phyloP scores from a whole-genome alignment of 768 basidiomycete species.

The Suillus clintonianus region DNA sequence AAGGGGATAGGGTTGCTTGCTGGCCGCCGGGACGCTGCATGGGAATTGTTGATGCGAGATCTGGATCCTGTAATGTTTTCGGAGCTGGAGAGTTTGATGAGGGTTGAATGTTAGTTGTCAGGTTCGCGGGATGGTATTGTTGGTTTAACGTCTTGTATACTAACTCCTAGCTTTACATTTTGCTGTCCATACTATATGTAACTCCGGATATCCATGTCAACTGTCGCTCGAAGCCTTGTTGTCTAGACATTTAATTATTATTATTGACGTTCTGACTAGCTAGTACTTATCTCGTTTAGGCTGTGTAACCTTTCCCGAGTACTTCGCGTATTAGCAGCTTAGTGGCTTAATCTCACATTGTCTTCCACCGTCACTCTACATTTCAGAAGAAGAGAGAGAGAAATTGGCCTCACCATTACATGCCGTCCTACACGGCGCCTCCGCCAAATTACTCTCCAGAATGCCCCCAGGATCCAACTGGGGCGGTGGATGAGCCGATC shows the following conservation, averaged over 20 bases:
- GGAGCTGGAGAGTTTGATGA: conserved; percentile 77
- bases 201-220: not conserved
- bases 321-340: not conserved
- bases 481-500: conserved; percentile 13
- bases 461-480: conserved; percentile 29
- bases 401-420: conserved; percentile 7
- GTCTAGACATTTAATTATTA: not conserved
- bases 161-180: not conserved
- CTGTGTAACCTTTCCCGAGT: not conserved
- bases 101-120: conserved; percentile 51
- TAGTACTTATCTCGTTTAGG: not conserved
- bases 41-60: conserved; percentile 74
- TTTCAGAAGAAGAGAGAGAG: not conserved
- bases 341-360: too few relatives aligned
- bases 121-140: not conserved
- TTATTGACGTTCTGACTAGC: not conserved
- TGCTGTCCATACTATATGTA: conserved; percentile 2
- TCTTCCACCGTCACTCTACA: not conserved
- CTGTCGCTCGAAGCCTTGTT: not conserved
- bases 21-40: conserved; percentile 68
- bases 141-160: conserved; percentile 13
- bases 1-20: conserved; percentile 76
- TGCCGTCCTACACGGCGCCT: conserved; percentile 46
- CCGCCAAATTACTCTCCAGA: conserved; percentile 66
- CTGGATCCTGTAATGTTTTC: conserved; percentile 74